A percentile compares a stretch with the other conserved stretches of the same genome.
Evolutionary conservation across 1,139 yeast species (phyloP).

Genomic region (Eremothecium gossypii): DNA sequence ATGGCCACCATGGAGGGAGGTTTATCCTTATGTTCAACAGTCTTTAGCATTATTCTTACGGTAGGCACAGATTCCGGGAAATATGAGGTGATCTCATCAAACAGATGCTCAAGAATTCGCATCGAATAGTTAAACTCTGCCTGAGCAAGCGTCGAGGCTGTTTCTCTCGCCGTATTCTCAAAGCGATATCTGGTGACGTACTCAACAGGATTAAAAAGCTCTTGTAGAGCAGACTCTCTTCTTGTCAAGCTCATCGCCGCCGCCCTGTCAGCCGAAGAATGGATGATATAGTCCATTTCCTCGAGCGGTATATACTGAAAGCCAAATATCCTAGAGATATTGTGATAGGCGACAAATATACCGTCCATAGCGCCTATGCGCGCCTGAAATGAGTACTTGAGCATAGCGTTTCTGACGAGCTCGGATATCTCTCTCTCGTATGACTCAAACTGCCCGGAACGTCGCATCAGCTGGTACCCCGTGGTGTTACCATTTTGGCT

Average conservation of each 20-base stretch:
- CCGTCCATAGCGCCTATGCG: conserved; percentile 97
- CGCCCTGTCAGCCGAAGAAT: conserved; percentile 29
- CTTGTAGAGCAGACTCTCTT: conserved; percentile 29
- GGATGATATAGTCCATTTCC: conserved; percentile 57
- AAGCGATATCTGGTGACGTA: conserved; percentile 17
- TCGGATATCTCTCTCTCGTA: conserved; percentile 74
- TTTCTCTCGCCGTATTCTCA: conserved; percentile 14
- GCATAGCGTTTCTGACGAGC: conserved; percentile 61
- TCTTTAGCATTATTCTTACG: conserved; percentile 22
- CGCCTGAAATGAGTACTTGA: conserved; percentile 85
- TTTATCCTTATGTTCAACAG: conserved; percentile 14
- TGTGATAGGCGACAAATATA: conserved; percentile 85
- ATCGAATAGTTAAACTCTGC: conserved; percentile 62
- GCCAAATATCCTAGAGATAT: conserved; percentile 71
- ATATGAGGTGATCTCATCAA: conserved; percentile 33
- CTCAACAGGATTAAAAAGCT: conserved; percentile 20
- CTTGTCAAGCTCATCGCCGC: conserved; percentile 20
- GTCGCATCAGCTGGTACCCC: conserved; percentile 55
- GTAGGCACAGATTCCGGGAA: conserved; percentile 20
- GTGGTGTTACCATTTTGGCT: conserved; percentile 44
- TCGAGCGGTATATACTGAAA: conserved; percentile 76
- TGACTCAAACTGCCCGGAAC: conserved; percentile 61
- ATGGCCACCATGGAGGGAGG: conserved; percentile 25
- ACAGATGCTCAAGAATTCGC: conserved; percentile 43
- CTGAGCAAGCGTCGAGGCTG: conserved; percentile 54